Conservation (phyloP, 202 grass and related monocot genomes). For the Setaria viridis region DNA sequence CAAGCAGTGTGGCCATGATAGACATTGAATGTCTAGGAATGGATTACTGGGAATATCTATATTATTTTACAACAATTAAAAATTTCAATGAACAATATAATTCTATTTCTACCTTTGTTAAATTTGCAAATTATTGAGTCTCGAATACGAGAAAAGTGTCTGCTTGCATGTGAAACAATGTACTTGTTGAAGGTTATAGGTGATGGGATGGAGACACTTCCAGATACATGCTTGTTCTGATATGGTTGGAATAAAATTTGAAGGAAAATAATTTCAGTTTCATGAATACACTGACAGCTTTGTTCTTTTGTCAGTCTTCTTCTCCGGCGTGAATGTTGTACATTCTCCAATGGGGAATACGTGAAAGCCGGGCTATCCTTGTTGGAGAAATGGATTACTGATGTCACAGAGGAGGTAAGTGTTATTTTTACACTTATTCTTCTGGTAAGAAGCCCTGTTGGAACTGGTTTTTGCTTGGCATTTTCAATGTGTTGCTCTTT, state of each 20-base stretch:
- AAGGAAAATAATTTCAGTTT: conserved; percentile 19
- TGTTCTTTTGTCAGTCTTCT: conserved; percentile 70
- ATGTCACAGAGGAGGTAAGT: conserved; percentile 82
- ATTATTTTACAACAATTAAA: background rate
- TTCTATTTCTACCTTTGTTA: background rate
- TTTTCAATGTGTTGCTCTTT: background rate
- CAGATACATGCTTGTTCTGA: background rate
- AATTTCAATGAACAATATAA: background rate
- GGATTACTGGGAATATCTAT: conserved; percentile 8
- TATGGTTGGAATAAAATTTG: conserved; percentile 29
- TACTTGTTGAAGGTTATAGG: conserved; percentile 26
- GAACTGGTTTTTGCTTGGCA: conserved; percentile 26
- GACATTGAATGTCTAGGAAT: conserved; percentile 19
- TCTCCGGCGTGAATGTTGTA: conserved; percentile 92
- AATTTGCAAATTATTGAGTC: conserved; percentile 18
- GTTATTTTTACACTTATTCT: conserved; percentile 31
- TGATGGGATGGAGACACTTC: conserved; percentile 8
- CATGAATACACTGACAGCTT: conserved; percentile 23
- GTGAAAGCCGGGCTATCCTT: conserved; percentile 89
- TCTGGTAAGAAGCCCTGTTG: conserved; percentile 26
- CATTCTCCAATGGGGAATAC: conserved; percentile 97
- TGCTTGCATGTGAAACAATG: conserved; percentile 18
- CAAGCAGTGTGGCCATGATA: conserved; percentile 11
- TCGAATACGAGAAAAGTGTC: conserved; percentile 27
- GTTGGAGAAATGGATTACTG: conserved; percentile 97